Percentiles rank a stretch among this genome's conserved stretches.
These are phyloP conservation scores for Actinomortierella wolfii DNA, from an alignment of 371 early-diverging fungal species.

Conservation along the genomic window DNA sequence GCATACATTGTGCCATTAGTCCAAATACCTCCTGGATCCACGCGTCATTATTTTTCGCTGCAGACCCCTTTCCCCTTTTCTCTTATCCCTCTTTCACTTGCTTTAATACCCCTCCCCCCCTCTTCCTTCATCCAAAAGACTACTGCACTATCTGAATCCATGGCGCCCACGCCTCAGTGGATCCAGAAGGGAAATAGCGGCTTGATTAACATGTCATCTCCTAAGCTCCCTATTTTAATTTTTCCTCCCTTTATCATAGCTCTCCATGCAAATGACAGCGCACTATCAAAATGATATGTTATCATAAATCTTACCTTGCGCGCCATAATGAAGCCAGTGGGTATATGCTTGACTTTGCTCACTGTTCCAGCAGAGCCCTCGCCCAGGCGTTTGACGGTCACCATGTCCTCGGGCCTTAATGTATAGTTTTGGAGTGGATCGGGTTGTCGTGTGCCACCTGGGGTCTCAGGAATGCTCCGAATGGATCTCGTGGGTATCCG, in stretches of 20 bases:
- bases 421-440: conserved; percentile 43
- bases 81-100: too few relatives aligned
- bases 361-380: conserved; percentile 96
- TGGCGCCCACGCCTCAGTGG: too few relatives aligned
- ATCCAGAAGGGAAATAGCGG: too few relatives aligned
- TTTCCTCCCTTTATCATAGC: too few relatives aligned
- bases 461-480: conserved; percentile 40
- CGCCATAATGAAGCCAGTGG: conserved; percentile 89
- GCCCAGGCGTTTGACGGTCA: conserved; percentile 64
- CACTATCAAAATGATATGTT: too few relatives aligned
- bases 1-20: not conserved
- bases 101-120: too few relatives aligned
- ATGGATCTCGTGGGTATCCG: conserved; percentile 21
- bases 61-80: too few relatives aligned
- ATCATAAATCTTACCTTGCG: conserved; percentile 75
- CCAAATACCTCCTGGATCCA: conserved; percentile 8
- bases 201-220: too few relatives aligned
- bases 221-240: too few relatives aligned
- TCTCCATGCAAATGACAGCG: too few relatives aligned
- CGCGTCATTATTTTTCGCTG: conserved; percentile 25
- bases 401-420: conserved; percentile 42
- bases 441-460: conserved; percentile 42
- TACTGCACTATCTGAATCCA: too few relatives aligned
- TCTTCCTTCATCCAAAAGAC: too few relatives aligned
- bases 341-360: conserved; percentile 79